These are phyloP conservation scores for Lentinula edodes DNA, from an alignment of 768 basidiomycete genomes.

Conservation along the genomic window DNA sequence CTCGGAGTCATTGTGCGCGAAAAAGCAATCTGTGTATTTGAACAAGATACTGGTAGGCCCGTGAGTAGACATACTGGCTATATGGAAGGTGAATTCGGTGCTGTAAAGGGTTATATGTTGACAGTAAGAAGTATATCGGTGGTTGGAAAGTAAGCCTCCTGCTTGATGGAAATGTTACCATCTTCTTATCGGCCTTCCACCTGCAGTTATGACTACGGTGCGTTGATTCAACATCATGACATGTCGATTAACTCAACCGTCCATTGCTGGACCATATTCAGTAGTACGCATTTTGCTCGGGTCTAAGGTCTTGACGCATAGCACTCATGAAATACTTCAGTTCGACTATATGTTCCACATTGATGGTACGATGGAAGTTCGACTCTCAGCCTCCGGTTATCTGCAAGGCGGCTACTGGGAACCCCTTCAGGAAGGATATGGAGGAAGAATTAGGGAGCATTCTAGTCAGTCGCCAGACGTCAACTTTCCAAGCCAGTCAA, in stretches of 20 bases:
- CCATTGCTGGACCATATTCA: not conserved
- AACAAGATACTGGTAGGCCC: slow-evolving; percentile 53
- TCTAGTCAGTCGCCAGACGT: slow-evolving; percentile 34
- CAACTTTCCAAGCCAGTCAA: not conserved
- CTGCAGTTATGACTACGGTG: slow-evolving; percentile 50
- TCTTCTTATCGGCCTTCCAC: not conserved
- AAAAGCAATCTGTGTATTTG: slow-evolving; percentile 62
- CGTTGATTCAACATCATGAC: slow-evolving; percentile 15
- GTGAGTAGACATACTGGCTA: slow-evolving; percentile 54
- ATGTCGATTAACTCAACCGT: too few species aligned
- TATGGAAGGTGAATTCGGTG: slow-evolving; percentile 50
- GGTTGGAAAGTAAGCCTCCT: slow-evolving; percentile 51
- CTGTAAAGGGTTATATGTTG: slow-evolving; percentile 54
- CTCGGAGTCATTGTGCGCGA: slow-evolving; percentile 37
- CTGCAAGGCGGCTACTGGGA: slow-evolving; percentile 62
- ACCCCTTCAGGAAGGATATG: slow-evolving; percentile 41
- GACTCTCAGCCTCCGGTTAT: slow-evolving; percentile 63
- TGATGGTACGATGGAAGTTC: slow-evolving; percentile 66
- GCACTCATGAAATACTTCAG: slow-evolving; percentile 15
- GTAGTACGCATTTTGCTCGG: not conserved
- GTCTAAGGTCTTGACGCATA: not conserved
- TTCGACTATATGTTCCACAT: slow-evolving; percentile 65
- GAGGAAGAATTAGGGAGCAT: slow-evolving; percentile 47
- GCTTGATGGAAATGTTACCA: not conserved
- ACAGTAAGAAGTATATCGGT: slow-evolving; percentile 53